Evolutionary conservation across 2,329 filamentous ascomycete species (phyloP).

Genomic region (Sordariomycetes sp.): DNA sequence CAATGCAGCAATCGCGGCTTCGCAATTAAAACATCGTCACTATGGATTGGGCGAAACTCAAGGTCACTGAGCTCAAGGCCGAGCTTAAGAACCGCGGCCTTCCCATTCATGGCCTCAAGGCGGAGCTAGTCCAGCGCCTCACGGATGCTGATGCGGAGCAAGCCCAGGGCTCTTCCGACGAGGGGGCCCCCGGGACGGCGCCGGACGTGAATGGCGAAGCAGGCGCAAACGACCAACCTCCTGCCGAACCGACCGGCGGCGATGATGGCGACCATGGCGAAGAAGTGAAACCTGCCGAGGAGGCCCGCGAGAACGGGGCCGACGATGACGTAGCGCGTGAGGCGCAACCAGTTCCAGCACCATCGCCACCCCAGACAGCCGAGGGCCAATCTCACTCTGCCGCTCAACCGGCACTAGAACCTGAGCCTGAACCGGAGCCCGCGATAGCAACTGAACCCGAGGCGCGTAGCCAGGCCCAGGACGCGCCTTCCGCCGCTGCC

Average conservation of each 20-base stretch:
- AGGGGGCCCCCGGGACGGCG: constrained; percentile 7
- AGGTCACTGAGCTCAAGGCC: constrained; percentile 64
- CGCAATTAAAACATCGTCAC: constrained; percentile 8
- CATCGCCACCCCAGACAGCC: background rate
- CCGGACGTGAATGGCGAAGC: constrained; percentile 10
- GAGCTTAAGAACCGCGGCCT: constrained; percentile 67
- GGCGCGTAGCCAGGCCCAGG: background rate
- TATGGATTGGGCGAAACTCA: constrained; percentile 50
- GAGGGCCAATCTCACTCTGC: background rate
- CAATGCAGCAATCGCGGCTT: background rate
- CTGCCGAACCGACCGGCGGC: constrained; percentile 11
- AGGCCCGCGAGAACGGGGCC: background rate
- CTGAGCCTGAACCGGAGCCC: background rate
- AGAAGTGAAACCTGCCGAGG: background rate
- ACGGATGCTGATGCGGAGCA: constrained; percentile 25
- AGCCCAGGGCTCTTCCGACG: constrained; percentile 5
- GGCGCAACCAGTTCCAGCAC: background rate
- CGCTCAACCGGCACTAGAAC: background rate
- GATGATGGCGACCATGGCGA: constrained; percentile 8
- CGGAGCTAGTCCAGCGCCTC: constrained; percentile 59
- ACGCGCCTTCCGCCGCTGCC: background rate
- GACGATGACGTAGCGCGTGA: background rate
- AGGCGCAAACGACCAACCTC: constrained; percentile 8
- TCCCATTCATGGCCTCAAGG: constrained; percentile 57
- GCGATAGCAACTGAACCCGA: background rate